phyloP scores from a whole-genome alignment of 2,329 filamentous ascomycete species.

The Madurella mycetomatis region DNA sequence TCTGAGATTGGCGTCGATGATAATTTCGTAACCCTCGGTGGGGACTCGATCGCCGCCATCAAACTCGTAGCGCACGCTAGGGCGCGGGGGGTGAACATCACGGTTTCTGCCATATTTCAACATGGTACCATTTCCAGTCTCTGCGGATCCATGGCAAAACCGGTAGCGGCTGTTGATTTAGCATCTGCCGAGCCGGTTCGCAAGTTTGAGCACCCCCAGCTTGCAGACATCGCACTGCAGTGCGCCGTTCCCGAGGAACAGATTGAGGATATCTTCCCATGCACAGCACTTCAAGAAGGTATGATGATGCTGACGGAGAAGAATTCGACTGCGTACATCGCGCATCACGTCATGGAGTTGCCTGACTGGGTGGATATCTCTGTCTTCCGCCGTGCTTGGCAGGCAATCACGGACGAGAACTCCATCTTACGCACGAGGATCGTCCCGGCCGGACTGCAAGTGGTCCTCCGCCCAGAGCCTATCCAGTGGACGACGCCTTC shows the following conservation, averaged over 20 bases:
- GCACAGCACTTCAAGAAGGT: conserved; percentile 49
- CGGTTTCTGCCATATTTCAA: conserved; percentile 28
- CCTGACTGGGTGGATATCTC: neutral
- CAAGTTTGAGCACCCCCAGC: conserved; percentile 20
- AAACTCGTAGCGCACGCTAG: conserved; percentile 40
- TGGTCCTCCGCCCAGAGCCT: neutral
- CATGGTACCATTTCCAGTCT: conserved; percentile 29
- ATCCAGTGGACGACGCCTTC: conserved; percentile 4
- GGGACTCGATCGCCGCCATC: conserved; percentile 47
- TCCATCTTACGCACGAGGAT: conserved; percentile 11
- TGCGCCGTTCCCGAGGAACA: conserved; percentile 33
- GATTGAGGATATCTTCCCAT: conserved; percentile 50
- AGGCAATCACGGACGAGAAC: neutral
- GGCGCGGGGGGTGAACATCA: conserved; percentile 29
- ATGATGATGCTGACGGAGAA: conserved; percentile 49
- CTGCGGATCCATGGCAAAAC: neutral
- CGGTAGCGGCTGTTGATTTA: neutral
- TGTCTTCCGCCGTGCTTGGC: neutral
- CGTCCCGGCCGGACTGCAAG: conserved; percentile 4
- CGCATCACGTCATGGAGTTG: conserved; percentile 42
- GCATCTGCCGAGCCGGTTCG: conserved; percentile 28
- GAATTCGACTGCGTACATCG: conserved; percentile 47
- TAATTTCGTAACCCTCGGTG: conserved; percentile 47
- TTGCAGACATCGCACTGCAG: conserved; percentile 6
- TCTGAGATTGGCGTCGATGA: conserved; percentile 37